phyloP scores from a whole-genome alignment of 2,329 filamentous ascomycete species.

The Aspergillus pseudotamarii region DNA sequence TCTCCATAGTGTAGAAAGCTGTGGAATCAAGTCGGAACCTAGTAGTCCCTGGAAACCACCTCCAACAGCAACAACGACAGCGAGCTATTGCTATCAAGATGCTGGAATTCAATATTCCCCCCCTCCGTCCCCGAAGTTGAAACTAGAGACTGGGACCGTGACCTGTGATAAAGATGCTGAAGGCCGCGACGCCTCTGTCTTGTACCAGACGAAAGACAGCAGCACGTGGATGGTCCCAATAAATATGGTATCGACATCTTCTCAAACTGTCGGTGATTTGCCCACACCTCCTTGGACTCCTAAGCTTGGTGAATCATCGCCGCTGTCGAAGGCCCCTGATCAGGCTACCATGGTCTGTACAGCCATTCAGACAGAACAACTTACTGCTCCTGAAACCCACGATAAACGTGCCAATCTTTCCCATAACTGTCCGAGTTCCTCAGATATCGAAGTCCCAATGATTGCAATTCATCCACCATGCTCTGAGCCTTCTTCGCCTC shows the following conservation, averaged over 20 bases:
- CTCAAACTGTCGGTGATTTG: conserved; percentile 45
- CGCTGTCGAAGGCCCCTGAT: conserved; percentile 15
- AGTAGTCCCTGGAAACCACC: conserved; percentile 55
- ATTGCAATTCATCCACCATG: conserved; percentile 90
- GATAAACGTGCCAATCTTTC: conserved; percentile 18
- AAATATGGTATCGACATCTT: conserved; percentile 46
- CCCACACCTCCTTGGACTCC: conserved; percentile 41
- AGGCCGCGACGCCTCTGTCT: neutral
- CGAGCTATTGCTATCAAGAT: conserved; percentile 62
- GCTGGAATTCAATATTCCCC: conserved; percentile 82
- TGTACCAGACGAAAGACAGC: conserved; percentile 23
- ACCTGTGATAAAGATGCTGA: conserved; percentile 5
- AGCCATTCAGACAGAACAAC: conserved; percentile 41
- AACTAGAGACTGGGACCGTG: conserved; percentile 16
- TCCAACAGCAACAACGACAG: neutral
- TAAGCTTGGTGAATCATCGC: conserved; percentile 27
- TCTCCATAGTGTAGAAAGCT: conserved; percentile 33
- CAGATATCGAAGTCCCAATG: conserved; percentile 66
- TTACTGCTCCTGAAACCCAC: conserved; percentile 16
- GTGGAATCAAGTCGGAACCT: conserved; percentile 24
- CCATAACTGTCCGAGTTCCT: conserved; percentile 16
- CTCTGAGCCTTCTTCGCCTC: conserved; percentile 79
- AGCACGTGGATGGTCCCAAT: conserved; percentile 35
- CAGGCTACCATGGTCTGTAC: conserved; percentile 28
- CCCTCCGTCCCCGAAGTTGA: conserved; percentile 66